Conservation (phyloP, 495 filamentous ascomycete genomes). For the Friedmanniomyces simplex region DNA sequence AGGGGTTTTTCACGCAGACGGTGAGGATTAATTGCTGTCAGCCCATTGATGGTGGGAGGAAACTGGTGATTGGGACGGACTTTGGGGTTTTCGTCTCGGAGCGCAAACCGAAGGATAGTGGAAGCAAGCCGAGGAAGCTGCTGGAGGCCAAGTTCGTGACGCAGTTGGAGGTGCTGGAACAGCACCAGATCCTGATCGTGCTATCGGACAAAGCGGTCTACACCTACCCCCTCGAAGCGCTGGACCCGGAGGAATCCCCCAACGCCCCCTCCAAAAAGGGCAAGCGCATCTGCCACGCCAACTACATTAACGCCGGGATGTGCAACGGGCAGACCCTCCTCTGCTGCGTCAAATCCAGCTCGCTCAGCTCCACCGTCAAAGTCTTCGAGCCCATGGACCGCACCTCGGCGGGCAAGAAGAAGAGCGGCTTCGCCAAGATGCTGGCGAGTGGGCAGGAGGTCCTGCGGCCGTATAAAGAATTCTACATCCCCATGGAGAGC, state of each 20-base stretch:
- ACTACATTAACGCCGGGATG: conserved; percentile 95
- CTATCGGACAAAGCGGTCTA: conserved; percentile 82
- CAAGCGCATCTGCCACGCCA: conserved; percentile 97
- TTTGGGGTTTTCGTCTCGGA: conserved; percentile 86
- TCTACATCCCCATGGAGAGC: conserved; percentile 95
- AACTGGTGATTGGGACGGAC: conserved; percentile 88
- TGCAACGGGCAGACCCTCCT: conserved; percentile 90
- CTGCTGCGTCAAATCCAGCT: conserved; percentile 84
- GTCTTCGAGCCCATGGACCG: conserved; percentile 95
- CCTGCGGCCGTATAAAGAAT: conserved; percentile 95
- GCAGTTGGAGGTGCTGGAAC: conserved; percentile 91
- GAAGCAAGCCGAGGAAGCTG: conserved; percentile 59
- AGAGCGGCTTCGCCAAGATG: conserved; percentile 87
- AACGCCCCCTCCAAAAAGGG: conserved; percentile 62
- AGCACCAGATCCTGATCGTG: conserved; percentile 85
- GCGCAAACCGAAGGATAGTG: conserved; percentile 65
- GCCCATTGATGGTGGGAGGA: conserved; percentile 89
- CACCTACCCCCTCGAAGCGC: conserved; percentile 76
- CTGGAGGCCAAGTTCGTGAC: conserved; percentile 82
- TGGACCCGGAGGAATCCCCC: conserved; percentile 65
- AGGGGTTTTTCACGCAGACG: conserved; percentile 66
- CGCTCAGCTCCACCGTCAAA: conserved; percentile 88
- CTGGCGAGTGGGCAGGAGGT: conserved; percentile 89
- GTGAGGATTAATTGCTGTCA: conserved; percentile 90
- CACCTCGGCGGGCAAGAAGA: conserved; percentile 76